Evolutionary conservation across 768 basidiomycete species (phyloP), one percentile per base, ranked within the genome.

Genomic region (Gloeopeniophorella convolvens): DNA sequence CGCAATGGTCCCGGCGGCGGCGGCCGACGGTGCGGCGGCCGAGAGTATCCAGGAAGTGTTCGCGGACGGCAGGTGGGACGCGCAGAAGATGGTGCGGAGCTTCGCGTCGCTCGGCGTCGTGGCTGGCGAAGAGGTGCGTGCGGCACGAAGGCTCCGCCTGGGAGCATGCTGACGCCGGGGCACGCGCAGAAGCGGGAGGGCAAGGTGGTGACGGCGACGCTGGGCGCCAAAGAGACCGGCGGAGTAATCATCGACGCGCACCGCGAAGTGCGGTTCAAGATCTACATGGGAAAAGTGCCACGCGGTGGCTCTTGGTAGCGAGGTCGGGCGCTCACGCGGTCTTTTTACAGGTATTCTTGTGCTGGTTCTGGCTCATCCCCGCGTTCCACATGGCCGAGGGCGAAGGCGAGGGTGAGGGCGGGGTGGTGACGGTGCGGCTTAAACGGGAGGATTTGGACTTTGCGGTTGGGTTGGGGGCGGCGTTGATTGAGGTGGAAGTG

Each of bases 311-410:
- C 11, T 39, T 45, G 53, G 7, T 35, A 55, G 16, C 20, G 21
- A 18, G 5, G 21, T 3, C 45, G 53, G 30, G 60, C 20, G 50
- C 62, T 40, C 45, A 31, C 30, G 26, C 42, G 35, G 13, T 59
- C 35, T 11, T 59, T 13, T 54, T 51, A 0, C 61, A 89, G 76
- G 73, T 90, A 0, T 80, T 84, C 59, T 79, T 93, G 64, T 83
- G 85, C 27, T 93, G 90, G 90, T 62, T 82, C 42, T 92, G 90
- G 90, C 74, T 92, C 61, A 79, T 93, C 51, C 90, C 90, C 0
- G 72, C 80, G 0, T 92, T 92, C 68, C 87, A 92, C 61, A 78
- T 90, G 20, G 16, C 31, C n/a, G 70, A 77, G 1, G 73, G 77
- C 31, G 69, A 39, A 57, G 20, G 55, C 44, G 18, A 45, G 51